These are phyloP conservation scores for Thraustochytrium sp. DNA, from an alignment of 352 stramenopile genomes.

Conservation along the genomic window DNA sequence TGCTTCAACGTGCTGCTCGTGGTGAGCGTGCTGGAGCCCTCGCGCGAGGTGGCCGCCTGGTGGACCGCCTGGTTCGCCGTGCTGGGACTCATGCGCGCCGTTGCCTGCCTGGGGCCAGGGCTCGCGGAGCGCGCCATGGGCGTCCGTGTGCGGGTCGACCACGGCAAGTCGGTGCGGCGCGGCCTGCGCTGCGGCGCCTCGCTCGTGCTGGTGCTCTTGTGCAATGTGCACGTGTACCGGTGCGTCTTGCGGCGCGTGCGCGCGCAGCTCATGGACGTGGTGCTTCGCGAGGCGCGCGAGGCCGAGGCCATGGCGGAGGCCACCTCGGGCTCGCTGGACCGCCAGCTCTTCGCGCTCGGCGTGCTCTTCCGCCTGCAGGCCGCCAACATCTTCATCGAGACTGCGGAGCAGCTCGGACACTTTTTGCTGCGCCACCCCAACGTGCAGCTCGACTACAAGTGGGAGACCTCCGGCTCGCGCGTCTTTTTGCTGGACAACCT, in stretches of 20 bases:
- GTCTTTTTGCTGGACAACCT: constrained; percentile 8
- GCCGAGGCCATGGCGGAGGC: neutral
- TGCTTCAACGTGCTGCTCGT: constrained; percentile 2
- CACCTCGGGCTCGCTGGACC: neutral
- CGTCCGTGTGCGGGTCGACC: neutral
- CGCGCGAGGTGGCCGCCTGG: neutral
- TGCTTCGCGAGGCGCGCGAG: neutral
- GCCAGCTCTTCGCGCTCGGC: neutral
- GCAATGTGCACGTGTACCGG: neutral
- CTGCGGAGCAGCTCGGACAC: neutral
- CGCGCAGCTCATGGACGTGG: neutral
- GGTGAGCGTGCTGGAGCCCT: neutral
- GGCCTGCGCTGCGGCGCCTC: neutral
- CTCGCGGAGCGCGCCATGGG: neutral
- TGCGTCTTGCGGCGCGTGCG: neutral
- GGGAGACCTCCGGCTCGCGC: neutral
- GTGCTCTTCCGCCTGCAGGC: neutral
- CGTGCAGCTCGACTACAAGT: neutral
- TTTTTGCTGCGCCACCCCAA: neutral
- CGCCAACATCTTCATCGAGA: constrained; percentile 8
- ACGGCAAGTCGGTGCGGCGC: neutral
- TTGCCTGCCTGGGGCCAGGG: neutral
- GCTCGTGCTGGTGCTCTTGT: neutral
- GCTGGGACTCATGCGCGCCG: neutral
- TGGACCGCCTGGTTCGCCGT: neutral